A percentile compares a stretch with the other conserved stretches of the same genome.
These are phyloP conservation scores for Colletotrichum cordylinicola DNA, from an alignment of 2,329 filamentous ascomycete species.

Conservation along the genomic window DNA sequence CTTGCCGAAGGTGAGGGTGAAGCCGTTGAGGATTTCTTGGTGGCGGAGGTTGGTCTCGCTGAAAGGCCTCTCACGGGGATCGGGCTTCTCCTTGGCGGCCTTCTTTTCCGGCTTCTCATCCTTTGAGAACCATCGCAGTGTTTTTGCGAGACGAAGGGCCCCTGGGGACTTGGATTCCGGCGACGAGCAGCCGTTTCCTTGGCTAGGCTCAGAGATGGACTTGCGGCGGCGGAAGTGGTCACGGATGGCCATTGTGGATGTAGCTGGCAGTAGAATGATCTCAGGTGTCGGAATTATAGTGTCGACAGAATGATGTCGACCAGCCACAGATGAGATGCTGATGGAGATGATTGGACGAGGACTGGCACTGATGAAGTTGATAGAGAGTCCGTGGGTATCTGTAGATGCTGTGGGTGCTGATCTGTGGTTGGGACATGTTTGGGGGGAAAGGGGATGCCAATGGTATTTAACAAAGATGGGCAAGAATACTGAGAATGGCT, in stretches of 20 bases:
- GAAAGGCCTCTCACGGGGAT: constrained; percentile 51
- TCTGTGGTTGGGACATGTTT: background rate
- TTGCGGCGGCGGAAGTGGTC: constrained; percentile 47
- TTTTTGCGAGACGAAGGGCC: constrained; percentile 21
- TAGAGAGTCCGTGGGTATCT: background rate
- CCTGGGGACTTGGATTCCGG: constrained; percentile 10
- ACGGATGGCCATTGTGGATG: constrained; percentile 43
- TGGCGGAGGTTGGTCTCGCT: constrained; percentile 51
- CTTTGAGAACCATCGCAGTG: constrained; percentile 26
- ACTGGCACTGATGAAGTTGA: background rate
- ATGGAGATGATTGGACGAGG: background rate
- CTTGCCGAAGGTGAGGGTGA: constrained; percentile 51
- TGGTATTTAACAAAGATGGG: constrained; percentile 7
- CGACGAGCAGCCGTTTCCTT: constrained; percentile 34
- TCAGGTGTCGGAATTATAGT: background rate
- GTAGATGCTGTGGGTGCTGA: background rate
- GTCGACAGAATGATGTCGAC: background rate
- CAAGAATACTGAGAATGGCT: background rate
- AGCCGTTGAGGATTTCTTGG: constrained; percentile 51
- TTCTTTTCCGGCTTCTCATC: constrained; percentile 34
- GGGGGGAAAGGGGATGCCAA: background rate
- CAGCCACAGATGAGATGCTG: background rate
- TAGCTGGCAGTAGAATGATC: background rate
- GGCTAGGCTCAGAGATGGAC: constrained; percentile 38
- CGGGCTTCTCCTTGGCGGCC: constrained; percentile 27